Conservation (phyloP, 1,139 yeast genomes). For the Sugiyamaella paludigena region DNA sequence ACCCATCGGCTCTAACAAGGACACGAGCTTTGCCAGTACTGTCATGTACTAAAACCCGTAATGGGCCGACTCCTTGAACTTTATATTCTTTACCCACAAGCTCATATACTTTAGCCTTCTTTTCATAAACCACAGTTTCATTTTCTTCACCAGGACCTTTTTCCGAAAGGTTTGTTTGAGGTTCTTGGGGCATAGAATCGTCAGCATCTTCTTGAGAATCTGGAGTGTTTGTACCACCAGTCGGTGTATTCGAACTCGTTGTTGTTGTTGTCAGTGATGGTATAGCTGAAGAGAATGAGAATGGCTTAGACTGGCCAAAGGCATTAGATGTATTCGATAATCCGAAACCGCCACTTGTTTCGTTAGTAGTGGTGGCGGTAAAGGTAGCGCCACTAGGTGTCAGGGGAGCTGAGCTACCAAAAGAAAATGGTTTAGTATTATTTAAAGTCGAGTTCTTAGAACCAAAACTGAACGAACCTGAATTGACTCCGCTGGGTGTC, state of each 20-base stretch:
- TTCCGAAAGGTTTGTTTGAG: conserved; percentile 38
- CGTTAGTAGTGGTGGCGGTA: conserved; percentile 6
- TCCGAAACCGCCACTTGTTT: too few species aligned
- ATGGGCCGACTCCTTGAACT: conserved; percentile 71
- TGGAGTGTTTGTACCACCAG: conserved; percentile 18
- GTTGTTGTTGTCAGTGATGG: not conserved
- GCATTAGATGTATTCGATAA: not conserved
- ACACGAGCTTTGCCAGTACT: conserved; percentile 63
- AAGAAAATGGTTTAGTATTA: conserved; percentile 4
- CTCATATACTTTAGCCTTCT: conserved; percentile 70
- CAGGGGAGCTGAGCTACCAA: not conserved
- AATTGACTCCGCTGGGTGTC: not conserved
- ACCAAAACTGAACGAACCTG: conserved; percentile 35
- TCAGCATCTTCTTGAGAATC: conserved; percentile 18
- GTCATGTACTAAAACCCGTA: conserved; percentile 64
- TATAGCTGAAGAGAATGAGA: not conserved
- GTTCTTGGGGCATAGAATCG: conserved; percentile 30
- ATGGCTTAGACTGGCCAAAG: not conserved
- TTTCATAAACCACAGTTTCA: conserved; percentile 62
- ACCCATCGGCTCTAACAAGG: conserved; percentile 84
- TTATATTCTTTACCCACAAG: conserved; percentile 39
- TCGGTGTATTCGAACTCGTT: conserved; percentile 13
- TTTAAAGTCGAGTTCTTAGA: too few species aligned
- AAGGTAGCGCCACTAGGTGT: not conserved
- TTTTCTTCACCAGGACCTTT: conserved; percentile 82